These are phyloP conservation scores for Globisporangium apiculatum DNA, from an alignment of 352 stramenopile species.

Conservation along the genomic window DNA sequence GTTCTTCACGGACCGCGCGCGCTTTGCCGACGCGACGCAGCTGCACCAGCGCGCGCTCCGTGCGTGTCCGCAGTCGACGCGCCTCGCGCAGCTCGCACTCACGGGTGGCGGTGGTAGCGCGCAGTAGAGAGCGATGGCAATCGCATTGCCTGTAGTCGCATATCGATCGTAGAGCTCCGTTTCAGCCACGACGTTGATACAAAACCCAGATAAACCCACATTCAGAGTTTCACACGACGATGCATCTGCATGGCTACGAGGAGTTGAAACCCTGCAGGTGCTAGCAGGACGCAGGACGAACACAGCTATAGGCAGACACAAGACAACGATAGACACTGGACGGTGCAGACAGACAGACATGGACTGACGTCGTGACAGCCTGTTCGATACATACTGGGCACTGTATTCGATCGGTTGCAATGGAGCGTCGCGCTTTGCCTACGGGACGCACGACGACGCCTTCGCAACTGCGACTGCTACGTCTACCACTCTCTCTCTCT, in stretches of 20 bases:
- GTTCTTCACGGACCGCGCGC: conserved; percentile 36
- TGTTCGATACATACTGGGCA: conserved; percentile 8
- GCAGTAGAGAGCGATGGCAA: neutral
- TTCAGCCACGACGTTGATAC: too few species aligned
- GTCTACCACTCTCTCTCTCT: neutral
- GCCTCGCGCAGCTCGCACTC: conserved; percentile 47
- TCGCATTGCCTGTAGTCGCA: too few species aligned
- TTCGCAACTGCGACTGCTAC: too few species aligned
- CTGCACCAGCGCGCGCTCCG: conserved; percentile 67
- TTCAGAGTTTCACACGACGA: too few species aligned
- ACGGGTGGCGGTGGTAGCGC: conserved; percentile 5
- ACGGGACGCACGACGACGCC: too few species aligned
- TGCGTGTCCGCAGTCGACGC: conserved; percentile 50
- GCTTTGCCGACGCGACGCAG: conserved; percentile 49
- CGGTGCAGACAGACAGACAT: neutral
- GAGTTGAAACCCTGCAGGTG: too few species aligned
- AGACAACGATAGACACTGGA: neutral
- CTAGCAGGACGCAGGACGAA: too few species aligned
- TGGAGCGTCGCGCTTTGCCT: neutral
- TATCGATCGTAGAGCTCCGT: neutral
- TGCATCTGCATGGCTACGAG: neutral
- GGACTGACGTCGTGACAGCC: neutral
- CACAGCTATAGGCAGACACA: neutral
- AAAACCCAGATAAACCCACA: too few species aligned
- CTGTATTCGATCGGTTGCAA: conserved; percentile 3